Percentiles rank a stretch among this genome's conserved stretches.
Conservation (phyloP, 1,284 basidiomycete species). For the Leccinum pallidistipes region DNA sequence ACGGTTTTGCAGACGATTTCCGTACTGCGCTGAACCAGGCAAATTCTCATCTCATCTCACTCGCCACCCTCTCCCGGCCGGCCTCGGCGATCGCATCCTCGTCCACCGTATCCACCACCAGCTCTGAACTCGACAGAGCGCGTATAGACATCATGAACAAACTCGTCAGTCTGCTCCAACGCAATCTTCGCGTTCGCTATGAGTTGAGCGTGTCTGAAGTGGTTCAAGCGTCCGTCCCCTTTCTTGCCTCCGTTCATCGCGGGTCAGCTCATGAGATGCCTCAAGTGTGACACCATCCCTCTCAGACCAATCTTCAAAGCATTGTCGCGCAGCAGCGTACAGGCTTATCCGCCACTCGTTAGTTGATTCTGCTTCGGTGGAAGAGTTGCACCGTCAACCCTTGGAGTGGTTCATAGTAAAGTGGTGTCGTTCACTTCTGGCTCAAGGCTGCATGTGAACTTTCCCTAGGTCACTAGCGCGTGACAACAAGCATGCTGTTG, state of each 20-base stretch:
- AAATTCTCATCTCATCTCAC: conserved; percentile 51
- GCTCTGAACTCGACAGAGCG: conserved; percentile 53
- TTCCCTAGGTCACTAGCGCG: conserved; percentile 72
- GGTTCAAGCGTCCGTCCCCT: conserved; percentile 61
- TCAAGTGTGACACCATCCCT: conserved; percentile 73
- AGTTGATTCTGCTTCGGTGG: conserved; percentile 68
- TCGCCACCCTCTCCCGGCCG: conserved; percentile 49
- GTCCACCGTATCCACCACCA: conserved; percentile 36
- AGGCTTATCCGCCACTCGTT: conserved; percentile 83
- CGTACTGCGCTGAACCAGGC: conserved; percentile 67
- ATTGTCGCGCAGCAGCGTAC: conserved; percentile 83
- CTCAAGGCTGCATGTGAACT: conserved; percentile 13
- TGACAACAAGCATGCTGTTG: conserved; percentile 80
- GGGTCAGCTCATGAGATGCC: conserved; percentile 12
- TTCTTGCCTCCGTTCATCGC: neutral
- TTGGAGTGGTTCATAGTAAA: conserved; percentile 91
- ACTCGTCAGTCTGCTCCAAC: conserved; percentile 71
- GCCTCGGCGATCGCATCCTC: conserved; percentile 40
- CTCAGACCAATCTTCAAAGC: conserved; percentile 71
- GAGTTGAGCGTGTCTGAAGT: conserved; percentile 73
- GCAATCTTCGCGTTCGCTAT: conserved; percentile 74
- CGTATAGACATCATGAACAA: conserved; percentile 65
- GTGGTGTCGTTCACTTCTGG: conserved; percentile 38
- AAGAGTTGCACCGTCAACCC: conserved; percentile 55
- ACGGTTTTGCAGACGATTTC: conserved; percentile 57